Evolutionary conservation across 768 basidiomycete species (phyloP).

Genomic region (Naganishia vaughanmartiniae): DNA sequence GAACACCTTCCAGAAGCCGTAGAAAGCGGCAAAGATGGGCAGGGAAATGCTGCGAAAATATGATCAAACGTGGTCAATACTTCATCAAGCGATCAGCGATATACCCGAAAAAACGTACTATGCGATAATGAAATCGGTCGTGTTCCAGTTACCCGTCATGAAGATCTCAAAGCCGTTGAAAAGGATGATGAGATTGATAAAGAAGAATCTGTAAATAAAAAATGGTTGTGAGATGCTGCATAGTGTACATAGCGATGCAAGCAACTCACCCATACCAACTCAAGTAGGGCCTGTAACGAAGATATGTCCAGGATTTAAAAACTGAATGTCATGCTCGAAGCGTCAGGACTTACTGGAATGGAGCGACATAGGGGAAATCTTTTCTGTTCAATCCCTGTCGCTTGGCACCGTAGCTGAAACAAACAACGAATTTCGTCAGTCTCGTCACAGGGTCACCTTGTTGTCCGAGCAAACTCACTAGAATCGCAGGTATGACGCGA

Average conservation of each 20-base stretch:
- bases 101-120: constrained; percentile 35
- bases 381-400: constrained; percentile 48
- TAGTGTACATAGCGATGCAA: not conserved
- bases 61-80: not conserved
- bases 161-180: constrained; percentile 48
- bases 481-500: constrained; percentile 28
- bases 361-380: constrained; percentile 50
- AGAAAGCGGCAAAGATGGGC: constrained; percentile 49
- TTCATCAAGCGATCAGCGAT: not conserved
- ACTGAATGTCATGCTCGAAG: constrained; percentile 44
- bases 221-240: not conserved
- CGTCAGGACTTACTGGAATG: constrained; percentile 42
- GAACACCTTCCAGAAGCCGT: constrained; percentile 51
- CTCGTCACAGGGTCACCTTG: not conserved
- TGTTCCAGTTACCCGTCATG: constrained; percentile 52
- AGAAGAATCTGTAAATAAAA: constrained; percentile 35
- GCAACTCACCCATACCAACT: constrained; percentile 23
- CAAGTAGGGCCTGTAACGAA: constrained; percentile 10
- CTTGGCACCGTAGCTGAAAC: constrained; percentile 43
- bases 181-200: constrained; percentile 47
- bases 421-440: not conserved
- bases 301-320: constrained; percentile 10
- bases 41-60: constrained; percentile 37
- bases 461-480: constrained; percentile 1
- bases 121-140: constrained; percentile 48